Base-by-base conservation (phyloP, 2,329 filamentous ascomycete genomes). In the Hypoxylon sp. region DNA sequence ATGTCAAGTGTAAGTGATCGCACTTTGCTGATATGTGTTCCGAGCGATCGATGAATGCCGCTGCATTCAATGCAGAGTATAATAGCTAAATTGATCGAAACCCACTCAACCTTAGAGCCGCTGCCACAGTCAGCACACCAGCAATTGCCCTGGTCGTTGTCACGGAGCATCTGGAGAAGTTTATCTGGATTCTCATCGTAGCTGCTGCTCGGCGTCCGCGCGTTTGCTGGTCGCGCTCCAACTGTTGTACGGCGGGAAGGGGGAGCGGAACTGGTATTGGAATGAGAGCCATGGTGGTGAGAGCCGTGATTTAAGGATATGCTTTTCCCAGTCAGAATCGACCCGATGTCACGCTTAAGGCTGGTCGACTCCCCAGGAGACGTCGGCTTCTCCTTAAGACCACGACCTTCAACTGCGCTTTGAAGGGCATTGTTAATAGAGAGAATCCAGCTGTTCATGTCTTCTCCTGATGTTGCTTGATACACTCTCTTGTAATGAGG, bases 51-150 rank as follows among this genome's bases (percentile, higher is more conserved):
- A 80, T 99, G 96, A 69, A 99, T 98, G 70, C 96, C 96, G 78
- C 94, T 97, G 81, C 96, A 99, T 80, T 99, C 95, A 78, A 98
- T 98, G 82, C 96, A 99, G 19, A 99, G 87, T 59, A 99, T 91
- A 66, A 99, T 97, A 50, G 93, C 96, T 3, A 99, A 86, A 76
- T 99, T 99, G 81, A 99, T 97, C 0, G 96, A 98, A 29, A 98
- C 96, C 96, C 96, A 99, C 80, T 99, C 96, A 22, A 97, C 94
- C 82, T 98, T 98, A 76, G 90, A 88, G 35, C 92, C 91, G 6
- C 94, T 97, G 10, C 93, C 93, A 77, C 96, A 99, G 79, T 99
- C 96, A 14, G 96, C 96, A 78, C 96, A 99, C 87, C 92, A 92
- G 73, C 89, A 91, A 80, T 99, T 99, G 44, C 94, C 94, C 75